Evolutionary conservation across 2,329 filamentous ascomycete genomes (phyloP), one percentile per base, ranked within the genome.

Genomic region (Lojkania enalia): DNA sequence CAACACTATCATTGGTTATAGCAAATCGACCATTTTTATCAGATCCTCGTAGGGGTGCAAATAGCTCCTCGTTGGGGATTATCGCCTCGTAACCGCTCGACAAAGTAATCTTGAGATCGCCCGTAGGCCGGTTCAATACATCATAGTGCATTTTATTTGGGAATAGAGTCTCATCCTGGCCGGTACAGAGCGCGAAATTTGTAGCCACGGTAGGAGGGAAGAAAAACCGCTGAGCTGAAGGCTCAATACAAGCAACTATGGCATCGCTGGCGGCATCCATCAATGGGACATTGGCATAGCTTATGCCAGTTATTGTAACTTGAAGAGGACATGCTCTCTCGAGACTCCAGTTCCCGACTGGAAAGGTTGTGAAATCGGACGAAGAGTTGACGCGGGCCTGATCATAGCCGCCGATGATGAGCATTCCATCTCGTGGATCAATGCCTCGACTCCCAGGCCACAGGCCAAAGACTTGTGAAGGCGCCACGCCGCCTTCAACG

Each of bases 381-480:
- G 9, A 9, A 33, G 43, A 20, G n/a, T 41, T 30, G 9, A 49
- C 27, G 11, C 47, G 37, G 13, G 47, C 36, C 11, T 36, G 43
- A 47, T 49, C 47, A n/a, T 49, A 49, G 11, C 47, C 47, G 4
- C 47, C 47, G n/a, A 49, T 42, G 30, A 49, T 35, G 9, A 49
- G 47, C n/a, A 43, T 7, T 9, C 47, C 47, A 35, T 49, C 47
- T 9, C 29, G 29, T n/a, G 47, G 47, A 20, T 46, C 30, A 12
- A 49, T 25, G 3, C 43, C 38, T 19, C 47, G 32, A 35, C 47
- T 49, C 15, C 47, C 47, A 20, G 23, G 36, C 47, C 47, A 49
- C n/a, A 49, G 38, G 14, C 47, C 47, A 20, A 49, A 49, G 7
- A 47, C 47, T 23, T 43, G 32, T 12, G 47, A 49, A 21, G 47